Percentiles rank a stretch among this genome's conserved stretches.
Evolutionary conservation across 2,329 filamentous ascomycete genomes (phyloP).

Genomic region (Aspergillus phoenicis): DNA sequence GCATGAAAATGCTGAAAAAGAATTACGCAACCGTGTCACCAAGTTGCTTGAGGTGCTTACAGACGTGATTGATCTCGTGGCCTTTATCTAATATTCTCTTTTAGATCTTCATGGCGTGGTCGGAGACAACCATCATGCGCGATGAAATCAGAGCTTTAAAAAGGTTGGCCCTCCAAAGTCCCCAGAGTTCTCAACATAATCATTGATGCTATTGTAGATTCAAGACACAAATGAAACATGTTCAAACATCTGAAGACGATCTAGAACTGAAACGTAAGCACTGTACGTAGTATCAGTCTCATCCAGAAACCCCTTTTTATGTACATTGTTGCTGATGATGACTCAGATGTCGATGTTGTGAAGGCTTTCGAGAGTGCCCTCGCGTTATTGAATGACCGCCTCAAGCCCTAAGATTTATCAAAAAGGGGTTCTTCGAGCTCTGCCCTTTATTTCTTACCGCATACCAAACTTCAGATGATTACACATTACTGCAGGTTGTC

Average conservation of each 20-base stretch:
- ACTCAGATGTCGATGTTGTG: slow-evolving; percentile 47
- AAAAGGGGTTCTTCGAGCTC: not conserved
- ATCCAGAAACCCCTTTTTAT: slow-evolving; percentile 13
- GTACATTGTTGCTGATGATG: slow-evolving; percentile 19
- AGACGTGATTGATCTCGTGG: not conserved
- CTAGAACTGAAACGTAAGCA: slow-evolving; percentile 77
- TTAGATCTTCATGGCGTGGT: slow-evolving; percentile 81
- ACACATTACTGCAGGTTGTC: not conserved
- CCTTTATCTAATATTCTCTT: slow-evolving; percentile 7
- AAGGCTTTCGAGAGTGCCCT: slow-evolving; percentile 53
- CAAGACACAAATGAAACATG: slow-evolving; percentile 75
- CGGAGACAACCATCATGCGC: slow-evolving; percentile 67
- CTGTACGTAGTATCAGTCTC: slow-evolving; percentile 58
- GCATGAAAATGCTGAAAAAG: slow-evolving; percentile 64
- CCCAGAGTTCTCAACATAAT: not conserved
- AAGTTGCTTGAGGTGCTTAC: slow-evolving; percentile 62
- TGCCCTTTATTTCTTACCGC: not conserved
- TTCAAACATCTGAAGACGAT: slow-evolving; percentile 71
- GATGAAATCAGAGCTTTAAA: slow-evolving; percentile 78
- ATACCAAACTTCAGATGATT: not conserved
- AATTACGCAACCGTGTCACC: slow-evolving; percentile 68
- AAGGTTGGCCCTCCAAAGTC: slow-evolving; percentile 55
- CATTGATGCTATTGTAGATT: slow-evolving; percentile 54
- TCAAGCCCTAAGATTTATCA: slow-evolving; percentile 19
- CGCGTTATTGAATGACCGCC: slow-evolving; percentile 43